A percentile compares a stretch with the other conserved stretches of the same genome.
These are phyloP conservation scores for Zygosaccharomyces pseudobailii DNA, from an alignment of 1,139 yeast genomes.

Conservation along the genomic window DNA sequence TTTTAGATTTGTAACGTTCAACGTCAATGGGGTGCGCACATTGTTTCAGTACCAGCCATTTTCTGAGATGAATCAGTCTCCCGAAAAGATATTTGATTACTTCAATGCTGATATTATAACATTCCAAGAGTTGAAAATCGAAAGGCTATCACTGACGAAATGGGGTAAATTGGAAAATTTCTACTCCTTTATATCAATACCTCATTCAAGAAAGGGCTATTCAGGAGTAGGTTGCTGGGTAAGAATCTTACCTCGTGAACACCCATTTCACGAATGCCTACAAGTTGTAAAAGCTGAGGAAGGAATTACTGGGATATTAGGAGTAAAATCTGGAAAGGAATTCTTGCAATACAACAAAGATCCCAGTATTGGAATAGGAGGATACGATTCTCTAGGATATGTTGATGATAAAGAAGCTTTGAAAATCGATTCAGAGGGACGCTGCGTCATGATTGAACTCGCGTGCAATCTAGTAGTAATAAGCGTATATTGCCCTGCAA, in stretches of 20 bases:
- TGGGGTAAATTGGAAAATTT: conserved; percentile 59
- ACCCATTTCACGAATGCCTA: conserved; percentile 40
- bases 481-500: conserved; percentile 89
- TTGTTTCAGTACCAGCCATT: conserved; percentile 80
- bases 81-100: conserved; percentile 46
- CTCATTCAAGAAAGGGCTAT: conserved; percentile 68
- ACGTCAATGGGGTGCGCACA: conserved; percentile 81
- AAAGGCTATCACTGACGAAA: conserved; percentile 41
- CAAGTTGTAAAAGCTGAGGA: conserved; percentile 75
- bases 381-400: conserved; percentile 48
- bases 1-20: conserved; percentile 61
- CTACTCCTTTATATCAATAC: conserved; percentile 64
- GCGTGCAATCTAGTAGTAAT: conserved; percentile 60
- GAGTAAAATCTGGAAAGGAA: conserved; percentile 25
- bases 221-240: conserved; percentile 89
- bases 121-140: conserved; percentile 77
- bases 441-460: conserved; percentile 72
- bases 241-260: conserved; percentile 43
- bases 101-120: conserved; percentile 74
- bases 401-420: conserved; percentile 37
- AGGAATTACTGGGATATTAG: conserved; percentile 75
- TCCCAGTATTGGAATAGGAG: conserved; percentile 53
- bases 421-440: conserved; percentile 74
- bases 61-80: conserved; percentile 48
- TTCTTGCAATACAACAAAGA: conserved; percentile 23